Evolutionary conservation across 73 alveolate genomes (phyloP), one percentile per base, ranked within the genome.

Genomic region (Paramecium primaurelia): DNA sequence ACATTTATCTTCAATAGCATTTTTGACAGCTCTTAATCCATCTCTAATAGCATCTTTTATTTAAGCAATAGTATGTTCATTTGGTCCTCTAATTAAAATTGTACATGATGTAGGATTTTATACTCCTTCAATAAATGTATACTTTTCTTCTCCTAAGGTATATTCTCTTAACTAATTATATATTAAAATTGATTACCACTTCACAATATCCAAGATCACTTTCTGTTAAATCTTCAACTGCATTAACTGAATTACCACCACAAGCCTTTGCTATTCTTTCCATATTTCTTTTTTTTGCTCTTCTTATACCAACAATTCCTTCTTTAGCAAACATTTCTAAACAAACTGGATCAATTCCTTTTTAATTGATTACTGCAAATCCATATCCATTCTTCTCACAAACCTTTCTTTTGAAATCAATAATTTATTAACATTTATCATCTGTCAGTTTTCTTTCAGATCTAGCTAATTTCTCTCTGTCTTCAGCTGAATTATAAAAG

Each of bases 321-420:
- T 99, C 99, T 77, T 98, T 97, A 34, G 99, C 99, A 77, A 99
- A 96, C 98, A 99, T 93, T 89, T 99, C 99, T 37, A 99, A 96
- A 58, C 99, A 98, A 59, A 98, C 98, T 45, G 99, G 99, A 96
- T 99, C 99, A 30, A 99, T 98, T 22, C 99, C 99, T 95, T 99
- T 99, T 95, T 99, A 99, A 92, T 98, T 98, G 93, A 99, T 97
- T 84, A 99, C 99, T 34, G 98, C 99, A 93, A 99, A 98, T 86
- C 96, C 97, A 92, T 96, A 95, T 86, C 96, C 98, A 92, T 96
- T 98, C 84, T 98, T 96, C 38, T 95, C 99, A 92, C 99, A 97
- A 92, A 98, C 97, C 95, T 97, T 97, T 92, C 97, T 97, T 96
- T 98, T 98, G 73, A 99, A 94, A 18, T 95, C 99, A 68, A 99